Conservation (phyloP, 139 green algal species). For the Picocystis salinarum region DNA sequence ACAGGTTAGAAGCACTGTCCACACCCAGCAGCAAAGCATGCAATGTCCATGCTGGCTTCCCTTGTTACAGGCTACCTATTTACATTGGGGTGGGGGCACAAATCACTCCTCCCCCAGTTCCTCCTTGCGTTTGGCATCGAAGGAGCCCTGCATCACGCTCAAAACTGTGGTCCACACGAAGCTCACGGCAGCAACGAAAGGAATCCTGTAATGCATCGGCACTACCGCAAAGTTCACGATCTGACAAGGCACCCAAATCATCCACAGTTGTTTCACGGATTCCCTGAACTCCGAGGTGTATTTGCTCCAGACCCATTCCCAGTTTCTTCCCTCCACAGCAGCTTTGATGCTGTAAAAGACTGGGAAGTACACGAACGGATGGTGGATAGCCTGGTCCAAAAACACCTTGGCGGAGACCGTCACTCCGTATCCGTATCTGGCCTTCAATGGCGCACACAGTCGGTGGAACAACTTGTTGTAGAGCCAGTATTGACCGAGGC, state of each 20-base stretch:
- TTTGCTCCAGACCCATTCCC: no score
- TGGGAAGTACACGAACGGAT: conserved; percentile 72
- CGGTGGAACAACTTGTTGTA: conserved; percentile 62
- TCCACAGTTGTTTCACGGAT: conserved; percentile 64
- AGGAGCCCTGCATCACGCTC: conserved; percentile 26
- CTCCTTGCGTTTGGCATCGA: conserved; percentile 11
- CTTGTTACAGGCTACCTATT: no score
- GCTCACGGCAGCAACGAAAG: conserved; percentile 30
- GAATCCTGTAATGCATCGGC: conserved; percentile 57
- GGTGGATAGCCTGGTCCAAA: conserved; percentile 68
- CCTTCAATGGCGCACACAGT: conserved; percentile 49
- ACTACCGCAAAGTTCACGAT: conserved; percentile 73
- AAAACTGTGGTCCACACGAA: conserved; percentile 35
- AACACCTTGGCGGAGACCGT: conserved; percentile 54
- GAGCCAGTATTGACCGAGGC: conserved; percentile 56
- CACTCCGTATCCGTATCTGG: conserved; percentile 35
- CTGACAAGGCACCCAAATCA: conserved; percentile 19
- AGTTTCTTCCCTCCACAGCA: conserved; percentile 27
- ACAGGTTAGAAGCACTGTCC: no score
- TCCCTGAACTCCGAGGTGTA: conserved; percentile 62
- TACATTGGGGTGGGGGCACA: no score
- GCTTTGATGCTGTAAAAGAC: conserved; percentile 63
- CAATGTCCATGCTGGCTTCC: no score
- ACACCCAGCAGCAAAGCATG: no score
- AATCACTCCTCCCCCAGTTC: neutral